Conservation (phyloP, 768 basidiomycete genomes). For the Boletus coccyginus region DNA sequence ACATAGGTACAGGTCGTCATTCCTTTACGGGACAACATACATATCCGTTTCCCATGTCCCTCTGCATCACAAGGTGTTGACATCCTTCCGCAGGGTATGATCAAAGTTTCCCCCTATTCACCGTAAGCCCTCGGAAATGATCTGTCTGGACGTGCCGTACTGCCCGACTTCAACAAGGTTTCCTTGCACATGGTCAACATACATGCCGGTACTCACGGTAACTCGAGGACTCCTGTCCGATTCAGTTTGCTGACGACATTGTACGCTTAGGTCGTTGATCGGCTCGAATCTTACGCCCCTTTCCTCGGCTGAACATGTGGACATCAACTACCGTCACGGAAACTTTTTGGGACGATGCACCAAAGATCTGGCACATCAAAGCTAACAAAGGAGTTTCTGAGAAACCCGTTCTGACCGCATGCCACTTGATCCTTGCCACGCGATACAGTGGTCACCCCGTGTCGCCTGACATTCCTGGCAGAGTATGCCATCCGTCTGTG, state of each 20-base stretch:
- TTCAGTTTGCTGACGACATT: background rate
- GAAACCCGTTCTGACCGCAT: conserved; percentile 35
- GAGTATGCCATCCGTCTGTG: background rate
- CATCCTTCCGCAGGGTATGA: conserved; percentile 35
- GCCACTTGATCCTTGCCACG: conserved; percentile 52
- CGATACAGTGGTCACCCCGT: conserved; percentile 43
- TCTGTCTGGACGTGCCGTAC: background rate
- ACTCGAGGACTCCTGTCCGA: background rate
- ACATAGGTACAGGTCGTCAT: conserved; percentile 31
- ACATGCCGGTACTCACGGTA: conserved; percentile 47
- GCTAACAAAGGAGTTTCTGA: conserved; percentile 30
- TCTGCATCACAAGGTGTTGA: background rate
- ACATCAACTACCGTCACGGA: conserved; percentile 40
- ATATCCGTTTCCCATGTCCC: conserved; percentile 8
- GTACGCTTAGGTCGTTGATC: conserved; percentile 47
- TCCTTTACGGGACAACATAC: conserved; percentile 48
- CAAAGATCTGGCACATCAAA: conserved; percentile 39
- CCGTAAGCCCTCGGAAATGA: conserved; percentile 31
- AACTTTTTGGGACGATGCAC: conserved; percentile 35
- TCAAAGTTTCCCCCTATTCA: conserved; percentile 44
- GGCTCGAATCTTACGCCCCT: conserved; percentile 55
- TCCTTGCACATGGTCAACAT: conserved; percentile 48
- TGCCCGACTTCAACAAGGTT: conserved; percentile 34
- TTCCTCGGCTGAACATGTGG: conserved; percentile 56
- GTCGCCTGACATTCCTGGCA: conserved; percentile 35